These are phyloP conservation scores for Aspergillus viridinutans DNA, from an alignment of 2,329 filamentous ascomycete species.

Conservation along the genomic window DNA sequence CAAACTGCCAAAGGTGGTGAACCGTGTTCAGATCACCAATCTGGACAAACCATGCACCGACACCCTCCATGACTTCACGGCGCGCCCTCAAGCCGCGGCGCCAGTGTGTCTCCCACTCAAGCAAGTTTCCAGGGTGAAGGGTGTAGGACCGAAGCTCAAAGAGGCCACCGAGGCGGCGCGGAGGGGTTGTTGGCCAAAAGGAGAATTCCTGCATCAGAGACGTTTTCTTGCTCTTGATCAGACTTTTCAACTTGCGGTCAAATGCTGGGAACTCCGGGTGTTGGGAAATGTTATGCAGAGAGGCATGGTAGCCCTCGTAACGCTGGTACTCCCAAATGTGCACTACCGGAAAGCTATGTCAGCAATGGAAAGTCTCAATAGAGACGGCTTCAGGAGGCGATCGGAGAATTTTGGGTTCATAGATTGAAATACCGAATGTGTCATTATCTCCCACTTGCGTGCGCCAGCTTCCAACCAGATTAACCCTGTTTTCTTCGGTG, in stretches of 20 bases:
- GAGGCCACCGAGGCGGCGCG: slow-evolving; percentile 81
- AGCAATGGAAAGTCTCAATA: slow-evolving; percentile 17
- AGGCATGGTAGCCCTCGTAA: slow-evolving; percentile 92
- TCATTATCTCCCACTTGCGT: slow-evolving; percentile 97
- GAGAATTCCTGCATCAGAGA: slow-evolving; percentile 99
- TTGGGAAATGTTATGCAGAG: slow-evolving; percentile 74
- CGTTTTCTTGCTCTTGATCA: slow-evolving; percentile 78
- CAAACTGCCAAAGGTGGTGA: slow-evolving; percentile 98
- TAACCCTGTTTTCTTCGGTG: slow-evolving; percentile 83
- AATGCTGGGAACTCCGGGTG: slow-evolving; percentile 83
- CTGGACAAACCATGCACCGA: slow-evolving; percentile 97
- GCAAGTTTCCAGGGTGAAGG: slow-evolving; percentile 86
- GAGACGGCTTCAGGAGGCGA: neutral
- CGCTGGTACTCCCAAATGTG: slow-evolving; percentile 99
- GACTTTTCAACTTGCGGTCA: slow-evolving; percentile 74
- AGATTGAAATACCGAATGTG: slow-evolving; percentile 72
- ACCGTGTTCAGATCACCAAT: slow-evolving; percentile 97
- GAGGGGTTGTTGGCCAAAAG: slow-evolving; percentile 95
- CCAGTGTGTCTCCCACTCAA: slow-evolving; percentile 99
- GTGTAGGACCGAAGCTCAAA: slow-evolving; percentile 98
- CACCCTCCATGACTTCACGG: slow-evolving; percentile 96
- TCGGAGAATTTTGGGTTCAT: neutral
- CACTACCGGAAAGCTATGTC: slow-evolving; percentile 54
- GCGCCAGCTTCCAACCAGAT: slow-evolving; percentile 95
- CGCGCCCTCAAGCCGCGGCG: slow-evolving; percentile 83